Conservation (phyloP, 768 basidiomycete species). For the Phlebiopsis flavidoalba region DNA sequence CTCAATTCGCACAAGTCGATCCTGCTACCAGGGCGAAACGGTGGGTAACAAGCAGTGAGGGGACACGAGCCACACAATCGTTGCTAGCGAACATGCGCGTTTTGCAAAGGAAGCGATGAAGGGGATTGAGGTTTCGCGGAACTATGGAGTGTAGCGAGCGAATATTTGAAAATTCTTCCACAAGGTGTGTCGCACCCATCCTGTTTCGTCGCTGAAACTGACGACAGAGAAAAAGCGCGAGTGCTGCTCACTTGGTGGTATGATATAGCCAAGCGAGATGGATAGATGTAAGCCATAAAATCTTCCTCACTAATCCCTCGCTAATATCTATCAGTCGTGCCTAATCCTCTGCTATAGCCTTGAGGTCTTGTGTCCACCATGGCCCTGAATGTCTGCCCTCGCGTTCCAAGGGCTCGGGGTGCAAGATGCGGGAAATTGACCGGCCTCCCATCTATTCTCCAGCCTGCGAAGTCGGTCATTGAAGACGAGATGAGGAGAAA, state of each 20-base stretch:
- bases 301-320: background rate
- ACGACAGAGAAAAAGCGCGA: conserved; percentile 41
- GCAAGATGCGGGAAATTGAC: conserved; percentile 24
- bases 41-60: conserved; percentile 36
- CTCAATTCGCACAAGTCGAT: conserved; percentile 1
- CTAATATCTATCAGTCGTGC: conserved; percentile 45
- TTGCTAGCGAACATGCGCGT: conserved; percentile 61
- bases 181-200: conserved; percentile 41
- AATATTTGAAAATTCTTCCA: conserved; percentile 52
- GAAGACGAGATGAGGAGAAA: conserved; percentile 74
- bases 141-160: conserved; percentile 49
- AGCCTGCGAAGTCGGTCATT: conserved; percentile 50
- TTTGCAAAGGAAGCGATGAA: conserved; percentile 49
- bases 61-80: too few species aligned
- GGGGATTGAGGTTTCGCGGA: too few species aligned
- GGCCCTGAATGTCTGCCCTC: conserved; percentile 61
- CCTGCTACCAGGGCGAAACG: conserved; percentile 22
- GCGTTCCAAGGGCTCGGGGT: conserved; percentile 66
- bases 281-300: conserved; percentile 51
- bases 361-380: conserved; percentile 60
- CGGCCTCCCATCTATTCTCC: conserved; percentile 53
- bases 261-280: conserved; percentile 75
- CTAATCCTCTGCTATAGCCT: conserved; percentile 49
- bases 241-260: conserved; percentile 70
- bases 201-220: background rate